Base-by-base conservation (phyloP, 768 basidiomycete species). In the Calocybe indica region DNA sequence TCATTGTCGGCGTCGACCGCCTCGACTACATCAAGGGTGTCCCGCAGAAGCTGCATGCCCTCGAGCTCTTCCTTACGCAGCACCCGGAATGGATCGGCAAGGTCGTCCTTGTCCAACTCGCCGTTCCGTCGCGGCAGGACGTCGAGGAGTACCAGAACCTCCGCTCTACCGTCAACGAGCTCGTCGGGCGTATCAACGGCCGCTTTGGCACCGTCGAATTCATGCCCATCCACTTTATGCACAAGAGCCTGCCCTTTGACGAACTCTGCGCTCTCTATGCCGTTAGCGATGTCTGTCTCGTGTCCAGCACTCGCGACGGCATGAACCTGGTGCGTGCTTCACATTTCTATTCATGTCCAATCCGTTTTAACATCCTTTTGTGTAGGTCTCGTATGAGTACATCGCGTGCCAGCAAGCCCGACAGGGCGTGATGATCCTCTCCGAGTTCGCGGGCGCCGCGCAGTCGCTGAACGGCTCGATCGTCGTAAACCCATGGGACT, bases 11-110 rank as follows among this genome's bases (percentile, higher is more conserved):
- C 43, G 96, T 99, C 28, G 96, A 99, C 65, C 85, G 96, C 39
- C 77, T 99, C 46, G 96, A 99, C 64, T 99, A 99, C 69, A 98
- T 99, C 83, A 99, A 99, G 76, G 96, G 96, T 59, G 92, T 99
- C 32, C 96, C 96, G 1, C 96, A 99, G 65, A 99, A 99, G 68
- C 69, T 99, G 41, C 92, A 97, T 62, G 94, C 91, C 0, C 79
- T 99, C 49, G 96, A 99, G 62, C 80, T 95, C 37, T 99, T 99
- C 80, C 78, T 99, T 31, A 82, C 87, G 13, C 94, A 97, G 55
- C 95, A 99, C 63, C 96, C 96, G 4, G 96, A 99, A 67, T 98
- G 94, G 94, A 92, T 98, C 57, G 96, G 96, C 58, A 99, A 95
- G 76, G 89, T 97, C 49, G 96, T 99, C 2, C 75, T 99, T 39